These are phyloP conservation scores for Colletotrichum sp. DNA, from an alignment of 2,329 filamentous ascomycete species.

Conservation along the genomic window DNA sequence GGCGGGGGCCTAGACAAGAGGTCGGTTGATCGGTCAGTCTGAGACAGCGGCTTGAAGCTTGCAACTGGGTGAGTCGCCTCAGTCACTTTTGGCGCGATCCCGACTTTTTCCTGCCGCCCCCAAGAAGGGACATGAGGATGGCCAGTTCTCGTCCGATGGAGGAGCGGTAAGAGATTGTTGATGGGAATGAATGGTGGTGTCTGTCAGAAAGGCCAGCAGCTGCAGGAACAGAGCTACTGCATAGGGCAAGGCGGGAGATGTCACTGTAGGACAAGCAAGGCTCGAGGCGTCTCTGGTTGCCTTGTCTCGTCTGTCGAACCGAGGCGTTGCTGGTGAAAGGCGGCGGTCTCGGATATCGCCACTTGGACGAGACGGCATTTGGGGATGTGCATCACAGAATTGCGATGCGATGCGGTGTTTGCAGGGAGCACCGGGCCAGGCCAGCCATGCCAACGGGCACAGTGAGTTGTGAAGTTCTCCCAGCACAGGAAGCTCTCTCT, in stretches of 20 bases:
- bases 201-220: not conserved
- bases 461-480: not conserved
- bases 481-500: not conserved
- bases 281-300: not conserved
- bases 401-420: not conserved
- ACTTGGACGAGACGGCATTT: not conserved
- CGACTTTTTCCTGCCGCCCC: not conserved
- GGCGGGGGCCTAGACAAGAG: not conserved
- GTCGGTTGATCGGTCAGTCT: not conserved
- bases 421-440: not conserved
- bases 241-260: not conserved
- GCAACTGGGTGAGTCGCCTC: not conserved
- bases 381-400: not conserved
- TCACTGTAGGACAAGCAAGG: not conserved
- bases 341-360: not conserved
- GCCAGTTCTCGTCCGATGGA: not conserved
- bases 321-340: not conserved
- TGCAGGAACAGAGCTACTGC: slow-evolving; percentile 16
- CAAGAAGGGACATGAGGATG: not conserved
- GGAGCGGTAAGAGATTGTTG: slow-evolving; percentile 1
- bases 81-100: not conserved
- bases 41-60: not conserved
- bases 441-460: not conserved
- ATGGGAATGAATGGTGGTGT: not conserved
- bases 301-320: not conserved